Base-by-base conservation (phyloP, 1,139 yeast species). In the Hemisphaericaspora lyxosophila region DNA sequence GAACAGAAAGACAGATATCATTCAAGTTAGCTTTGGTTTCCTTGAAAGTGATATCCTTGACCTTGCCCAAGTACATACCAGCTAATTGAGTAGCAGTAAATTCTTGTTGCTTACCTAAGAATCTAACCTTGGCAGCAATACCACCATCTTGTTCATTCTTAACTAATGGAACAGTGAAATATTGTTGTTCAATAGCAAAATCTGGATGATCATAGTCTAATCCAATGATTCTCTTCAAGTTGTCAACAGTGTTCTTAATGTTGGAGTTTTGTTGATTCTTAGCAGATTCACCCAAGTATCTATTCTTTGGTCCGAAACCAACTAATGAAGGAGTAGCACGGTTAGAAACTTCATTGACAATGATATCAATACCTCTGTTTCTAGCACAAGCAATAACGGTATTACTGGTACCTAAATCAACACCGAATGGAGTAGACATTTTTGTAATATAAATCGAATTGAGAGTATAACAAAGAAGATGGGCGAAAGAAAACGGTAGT, bases 331-430 rank as follows among this genome's bases (percentile, higher is more conserved):
- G 98, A 29, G 99, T 92, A 51, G 95, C 69, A 70, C 98, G 85
- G 82, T 92, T 92, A 41, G 97, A 90, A 38, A 92, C 98, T 69
- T 92, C 99, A 66, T 94, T 94, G 72, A 92, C 97, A 57, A 92
- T 87, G 57, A 94, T 84, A 67, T 92, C 98, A 64, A 94, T 92
- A 61, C 97, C 97, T 75, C 97, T 83, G 80, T 92, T 92, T 67
- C 95, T 86, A 48, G 98, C 98, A 63, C 95, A 95, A 34, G 97
- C 97, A 61, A 92, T 79, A 53, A 90, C 97, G 48, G 95, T 82
- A 76, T 78, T 86, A 75, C 80, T 77, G 73, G 89, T 89, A 73
- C 99, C 99, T 64, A 92, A 83, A 81, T 92, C 99, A 69, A 92
- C 85, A 75, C 98, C 98, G 60, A 92, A 87, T 68, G 97, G 97